phyloP scores from a whole-genome alignment of 2,329 filamentous ascomycete species.

The Fusarium hostae region DNA sequence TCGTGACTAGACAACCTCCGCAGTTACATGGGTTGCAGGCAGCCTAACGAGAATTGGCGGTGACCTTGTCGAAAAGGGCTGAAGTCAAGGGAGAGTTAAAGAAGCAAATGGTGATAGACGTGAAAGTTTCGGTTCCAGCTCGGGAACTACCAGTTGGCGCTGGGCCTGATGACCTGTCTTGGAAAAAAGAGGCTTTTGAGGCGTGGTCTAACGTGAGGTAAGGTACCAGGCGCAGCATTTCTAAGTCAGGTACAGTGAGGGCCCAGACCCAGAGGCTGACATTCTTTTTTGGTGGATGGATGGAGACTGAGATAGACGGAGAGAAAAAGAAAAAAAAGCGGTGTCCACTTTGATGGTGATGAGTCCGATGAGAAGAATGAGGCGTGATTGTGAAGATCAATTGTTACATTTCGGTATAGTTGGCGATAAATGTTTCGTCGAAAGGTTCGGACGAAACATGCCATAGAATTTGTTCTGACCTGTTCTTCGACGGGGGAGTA shows the following conservation, averaged over 20 bases:
- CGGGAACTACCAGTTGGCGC: slow-evolving; percentile 32
- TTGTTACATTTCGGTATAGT: not conserved
- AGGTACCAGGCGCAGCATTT: slow-evolving; percentile 35
- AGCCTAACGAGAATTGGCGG: slow-evolving; percentile 6
- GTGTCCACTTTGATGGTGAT: slow-evolving; percentile 9
- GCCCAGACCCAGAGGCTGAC: slow-evolving; percentile 24
- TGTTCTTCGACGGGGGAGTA: not conserved
- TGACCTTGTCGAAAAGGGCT: slow-evolving; percentile 12
- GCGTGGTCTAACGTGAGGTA: slow-evolving; percentile 7
- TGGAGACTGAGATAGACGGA: not conserved
- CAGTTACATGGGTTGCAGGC: slow-evolving; percentile 11
- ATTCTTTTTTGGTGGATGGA: not conserved
- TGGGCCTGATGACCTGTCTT: slow-evolving; percentile 19
- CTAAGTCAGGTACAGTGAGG: slow-evolving; percentile 15
- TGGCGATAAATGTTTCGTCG: slow-evolving; percentile 10
- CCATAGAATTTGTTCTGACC: not conserved
- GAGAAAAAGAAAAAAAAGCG: not conserved
- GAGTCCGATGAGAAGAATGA: not conserved
- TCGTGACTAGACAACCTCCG: slow-evolving; percentile 8
- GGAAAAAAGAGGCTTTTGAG: slow-evolving; percentile 26
- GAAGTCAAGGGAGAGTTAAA: slow-evolving; percentile 14
- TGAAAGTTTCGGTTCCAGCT: slow-evolving; percentile 12
- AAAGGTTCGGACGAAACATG: slow-evolving; percentile 15
- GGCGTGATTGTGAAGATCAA: not conserved
- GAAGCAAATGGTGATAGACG: slow-evolving; percentile 1